Evolutionary conservation across 306 rosid species (phyloP), one percentile per base, ranked within the genome.

Genomic region (Prunus armeniaca): DNA sequence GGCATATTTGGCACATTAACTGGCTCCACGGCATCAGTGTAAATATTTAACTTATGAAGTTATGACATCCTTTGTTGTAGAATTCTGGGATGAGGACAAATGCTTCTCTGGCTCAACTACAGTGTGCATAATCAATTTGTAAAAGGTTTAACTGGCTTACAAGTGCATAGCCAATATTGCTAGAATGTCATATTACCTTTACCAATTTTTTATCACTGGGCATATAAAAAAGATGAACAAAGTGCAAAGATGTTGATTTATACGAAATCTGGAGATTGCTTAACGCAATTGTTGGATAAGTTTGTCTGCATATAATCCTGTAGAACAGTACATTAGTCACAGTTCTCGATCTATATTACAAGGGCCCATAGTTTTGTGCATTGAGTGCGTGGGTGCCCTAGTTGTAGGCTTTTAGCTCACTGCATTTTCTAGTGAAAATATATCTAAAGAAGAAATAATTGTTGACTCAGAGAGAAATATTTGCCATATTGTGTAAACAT

Each of bases 11-110:
- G 97, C 76, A n/a, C 97, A 27, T 88, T 78, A 77, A 84, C 62
- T 76, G 96, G 95, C 78, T 75, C 90, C 69, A 79, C 95, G 54
- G 96, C 98, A 72, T 94, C 98, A 78, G 95, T 89, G 98, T 95
- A 88, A 81, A 52, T 14, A 78, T 46, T 55, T 56, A 61, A 19
- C 25, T 65, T 5, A 47, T 22, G 51, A 47, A 45, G 9, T 69
- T 50, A 52, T 32, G 17, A 50, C 52, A 15, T 65, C 10, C 9
- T 74, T 50, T 57, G 55, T 67, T 73, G 65, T 57, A 67, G 51
- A 57, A 65, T 34, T 30, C 3, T 34, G 24, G 18, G 41, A 18
- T 32, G 18, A 24, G 41, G 43, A 47, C 43, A 47, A 28, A 13
- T 28, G 12, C 20, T 62, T 62, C 4, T 25, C 41, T 30, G 12